These are phyloP conservation scores for Pseudozyma pruni DNA, from an alignment of 1,284 basidiomycete genomes.

Conservation along the genomic window DNA sequence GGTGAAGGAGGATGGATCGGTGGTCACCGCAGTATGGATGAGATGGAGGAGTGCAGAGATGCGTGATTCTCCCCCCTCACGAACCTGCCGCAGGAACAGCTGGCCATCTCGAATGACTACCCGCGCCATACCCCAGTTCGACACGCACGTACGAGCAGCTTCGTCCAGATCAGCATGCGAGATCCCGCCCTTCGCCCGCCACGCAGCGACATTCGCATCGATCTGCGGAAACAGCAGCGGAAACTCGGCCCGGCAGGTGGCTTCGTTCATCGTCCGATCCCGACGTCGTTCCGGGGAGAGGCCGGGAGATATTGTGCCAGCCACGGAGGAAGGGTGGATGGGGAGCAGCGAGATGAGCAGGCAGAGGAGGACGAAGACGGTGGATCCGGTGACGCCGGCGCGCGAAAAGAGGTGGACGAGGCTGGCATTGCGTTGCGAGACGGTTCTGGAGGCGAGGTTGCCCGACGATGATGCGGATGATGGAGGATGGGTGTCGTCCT, in stretches of 20 bases:
- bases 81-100: constrained; percentile 41
- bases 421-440: neutral
- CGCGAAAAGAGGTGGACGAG: constrained; percentile 9
- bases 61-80: constrained; percentile 45
- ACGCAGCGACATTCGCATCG: constrained; percentile 29
- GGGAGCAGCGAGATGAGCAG: constrained; percentile 19
- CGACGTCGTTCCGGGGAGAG: constrained; percentile 11
- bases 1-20: constrained; percentile 17
- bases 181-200: constrained; percentile 46
- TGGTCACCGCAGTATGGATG: constrained; percentile 33
- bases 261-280: constrained; percentile 37
- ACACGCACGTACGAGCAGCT: constrained; percentile 11
- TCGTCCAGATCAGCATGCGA: constrained; percentile 30
- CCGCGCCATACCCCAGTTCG: constrained; percentile 40
- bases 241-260: constrained; percentile 45
- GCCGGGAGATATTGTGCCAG: neutral
- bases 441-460: constrained; percentile 1
- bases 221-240: constrained; percentile 53
- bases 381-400: constrained; percentile 16
- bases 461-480: neutral
- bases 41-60: constrained; percentile 45
- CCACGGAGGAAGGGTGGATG: no score
- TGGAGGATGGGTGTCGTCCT: constrained; percentile 1
- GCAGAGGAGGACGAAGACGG: constrained; percentile 18
- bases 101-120: constrained; percentile 49